phyloP scores from a whole-genome alignment of 2,329 filamentous ascomycete genomes.

The Thielaviopsis ethacetica region DNA sequence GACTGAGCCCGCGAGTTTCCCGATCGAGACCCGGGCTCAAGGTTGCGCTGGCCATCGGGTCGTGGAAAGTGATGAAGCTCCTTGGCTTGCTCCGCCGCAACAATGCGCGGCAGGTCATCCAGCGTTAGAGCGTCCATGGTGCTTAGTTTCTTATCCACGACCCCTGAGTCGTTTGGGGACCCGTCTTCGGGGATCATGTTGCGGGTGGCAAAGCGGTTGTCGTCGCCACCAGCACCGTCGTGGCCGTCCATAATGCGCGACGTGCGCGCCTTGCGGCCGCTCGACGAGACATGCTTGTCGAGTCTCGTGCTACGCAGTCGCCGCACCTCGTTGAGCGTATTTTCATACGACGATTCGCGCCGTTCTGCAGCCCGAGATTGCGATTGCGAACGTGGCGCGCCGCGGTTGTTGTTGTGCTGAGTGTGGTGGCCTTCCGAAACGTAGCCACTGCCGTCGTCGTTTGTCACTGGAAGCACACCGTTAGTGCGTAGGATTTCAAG shows the following conservation, averaged over 20 bases:
- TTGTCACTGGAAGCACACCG: slow-evolving; percentile 60
- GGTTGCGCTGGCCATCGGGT: slow-evolving; percentile 36
- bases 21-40: slow-evolving; percentile 1
- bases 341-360: slow-evolving; percentile 71
- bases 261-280: slow-evolving; percentile 74
- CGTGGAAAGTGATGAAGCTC: slow-evolving; percentile 58
- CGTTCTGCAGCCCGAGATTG: slow-evolving; percentile 42
- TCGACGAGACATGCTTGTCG: slow-evolving; percentile 86
- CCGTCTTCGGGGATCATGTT: slow-evolving; percentile 66
- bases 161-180: slow-evolving; percentile 49
- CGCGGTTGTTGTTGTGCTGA: not conserved
- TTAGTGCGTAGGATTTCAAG: slow-evolving; percentile 73
- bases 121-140: slow-evolving; percentile 82
- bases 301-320: slow-evolving; percentile 81
- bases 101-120: slow-evolving; percentile 91
- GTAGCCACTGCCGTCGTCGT: slow-evolving; percentile 56
- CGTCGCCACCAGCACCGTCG: slow-evolving; percentile 55
- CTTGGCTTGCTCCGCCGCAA: slow-evolving; percentile 85
- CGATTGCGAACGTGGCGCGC: slow-evolving; percentile 58
- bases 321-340: slow-evolving; percentile 88
- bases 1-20: slow-evolving; percentile 3
- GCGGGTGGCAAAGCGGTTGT: slow-evolving; percentile 27
- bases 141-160: slow-evolving; percentile 71
- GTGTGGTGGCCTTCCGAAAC: slow-evolving; percentile 38
- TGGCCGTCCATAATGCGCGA: slow-evolving; percentile 87